Conservation (phyloP, 768 basidiomycete genomes). For the Macrolepiota fuliginosa region DNA sequence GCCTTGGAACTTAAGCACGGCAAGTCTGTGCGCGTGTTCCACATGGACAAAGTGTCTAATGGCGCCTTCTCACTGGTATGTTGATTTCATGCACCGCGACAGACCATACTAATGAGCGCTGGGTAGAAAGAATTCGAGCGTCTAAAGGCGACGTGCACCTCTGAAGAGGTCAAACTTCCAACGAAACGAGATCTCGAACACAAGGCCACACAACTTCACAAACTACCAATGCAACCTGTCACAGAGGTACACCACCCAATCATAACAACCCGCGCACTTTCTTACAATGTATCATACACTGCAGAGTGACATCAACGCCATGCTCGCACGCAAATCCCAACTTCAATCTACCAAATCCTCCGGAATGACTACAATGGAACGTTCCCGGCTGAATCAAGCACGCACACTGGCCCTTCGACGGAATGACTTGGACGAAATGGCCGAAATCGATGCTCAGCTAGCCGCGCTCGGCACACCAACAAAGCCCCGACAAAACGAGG, state of each 20-base stretch:
- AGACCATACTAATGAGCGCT: constrained; percentile 6
- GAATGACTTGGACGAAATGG: constrained; percentile 64
- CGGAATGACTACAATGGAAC: constrained; percentile 50
- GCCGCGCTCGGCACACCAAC: constrained; percentile 40
- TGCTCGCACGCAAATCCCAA: constrained; percentile 65
- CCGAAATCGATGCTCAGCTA: constrained; percentile 61
- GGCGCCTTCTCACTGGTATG: constrained; percentile 58
- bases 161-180: constrained; percentile 64
- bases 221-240: constrained; percentile 55
- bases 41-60: constrained; percentile 90
- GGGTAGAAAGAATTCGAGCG: constrained; percentile 73
- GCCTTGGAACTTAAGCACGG: constrained; percentile 78
- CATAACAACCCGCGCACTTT: not conserved
- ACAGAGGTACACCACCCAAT: constrained; percentile 64
- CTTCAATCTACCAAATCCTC: constrained; percentile 29
- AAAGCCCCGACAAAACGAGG: constrained; percentile 19
- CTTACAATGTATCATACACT: constrained; percentile 10
- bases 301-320: constrained; percentile 81
- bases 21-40: constrained; percentile 53
- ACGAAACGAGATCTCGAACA: constrained; percentile 62
- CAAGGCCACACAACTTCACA: constrained; percentile 62
- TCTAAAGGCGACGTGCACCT: constrained; percentile 38
- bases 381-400: constrained; percentile 64
- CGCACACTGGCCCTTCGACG: constrained; percentile 75
- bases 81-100: constrained; percentile 14